Percentiles rank a stretch among this genome's conserved stretches.
Evolutionary conservation across 75 land plant species (phyloP).

Genomic region (Sequoia sempervirens): DNA sequence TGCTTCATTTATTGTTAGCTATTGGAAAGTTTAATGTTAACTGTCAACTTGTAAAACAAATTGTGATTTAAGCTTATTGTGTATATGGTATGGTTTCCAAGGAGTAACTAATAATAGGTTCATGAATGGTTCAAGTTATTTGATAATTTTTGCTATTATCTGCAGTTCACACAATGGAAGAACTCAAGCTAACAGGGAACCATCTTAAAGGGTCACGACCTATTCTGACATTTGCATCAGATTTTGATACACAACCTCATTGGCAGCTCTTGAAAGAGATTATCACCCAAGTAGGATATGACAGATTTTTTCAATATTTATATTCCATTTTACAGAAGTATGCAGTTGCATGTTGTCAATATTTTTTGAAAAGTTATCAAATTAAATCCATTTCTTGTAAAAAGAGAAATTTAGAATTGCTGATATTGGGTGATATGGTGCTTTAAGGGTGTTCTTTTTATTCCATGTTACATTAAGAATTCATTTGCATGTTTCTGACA

Average conservation of each 20-base stretch:
- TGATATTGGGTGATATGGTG: neutral
- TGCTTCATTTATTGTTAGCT: neutral
- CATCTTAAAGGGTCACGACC: slow-evolving; percentile 94
- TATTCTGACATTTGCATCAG: slow-evolving; percentile 74
- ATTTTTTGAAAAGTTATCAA: neutral
- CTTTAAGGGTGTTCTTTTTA: neutral
- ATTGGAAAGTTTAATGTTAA: neutral
- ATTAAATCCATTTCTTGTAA: neutral
- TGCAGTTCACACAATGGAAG: slow-evolving; percentile 98
- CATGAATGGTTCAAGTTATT: neutral
- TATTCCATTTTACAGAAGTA: neutral
- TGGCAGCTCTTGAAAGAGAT: slow-evolving; percentile 88
- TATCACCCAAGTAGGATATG: slow-evolving; percentile 62
- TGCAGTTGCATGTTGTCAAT: neutral
- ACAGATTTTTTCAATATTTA: neutral
- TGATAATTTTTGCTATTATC: slow-evolving; percentile 5
- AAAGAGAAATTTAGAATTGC: neutral
- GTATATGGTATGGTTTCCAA: neutral
- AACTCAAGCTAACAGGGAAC: slow-evolving; percentile 94
- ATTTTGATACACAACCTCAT: slow-evolving; percentile 79
- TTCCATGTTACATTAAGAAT: neutral
- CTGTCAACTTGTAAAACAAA: neutral
- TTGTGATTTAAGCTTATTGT: neutral
- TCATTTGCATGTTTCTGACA: neutral
- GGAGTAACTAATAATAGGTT: neutral